phyloP scores from a whole-genome alignment of 1,284 basidiomycete genomes.

The Farysia itapuensis region DNA sequence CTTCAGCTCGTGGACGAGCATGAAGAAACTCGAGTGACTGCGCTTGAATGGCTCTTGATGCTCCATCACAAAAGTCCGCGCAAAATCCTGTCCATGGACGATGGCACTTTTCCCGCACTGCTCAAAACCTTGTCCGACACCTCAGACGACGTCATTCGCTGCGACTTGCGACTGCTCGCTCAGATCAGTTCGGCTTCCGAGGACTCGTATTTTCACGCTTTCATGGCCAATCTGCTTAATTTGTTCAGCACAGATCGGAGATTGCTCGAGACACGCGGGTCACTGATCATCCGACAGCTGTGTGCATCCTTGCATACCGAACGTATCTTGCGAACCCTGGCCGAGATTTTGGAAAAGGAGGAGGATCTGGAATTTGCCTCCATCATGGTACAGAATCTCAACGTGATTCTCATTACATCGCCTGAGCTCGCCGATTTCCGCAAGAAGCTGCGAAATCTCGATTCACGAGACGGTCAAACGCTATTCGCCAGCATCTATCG shows the following conservation, averaged over 20 bases:
- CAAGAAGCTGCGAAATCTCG: slow-evolving; percentile 85
- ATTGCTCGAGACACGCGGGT: slow-evolving; percentile 86
- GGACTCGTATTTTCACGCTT: slow-evolving; percentile 89
- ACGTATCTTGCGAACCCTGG: slow-evolving; percentile 90
- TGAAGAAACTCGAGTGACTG: slow-evolving; percentile 91
- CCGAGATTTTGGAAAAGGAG: slow-evolving; percentile 96
- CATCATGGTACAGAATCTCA: slow-evolving; percentile 95
- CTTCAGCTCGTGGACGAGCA: slow-evolving; percentile 93
- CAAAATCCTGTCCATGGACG: slow-evolving; percentile 94
- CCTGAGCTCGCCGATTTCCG: slow-evolving; percentile 93
- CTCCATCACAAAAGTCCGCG: slow-evolving; percentile 94
- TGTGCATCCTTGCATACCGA: slow-evolving; percentile 94
- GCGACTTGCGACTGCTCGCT: slow-evolving; percentile 90
- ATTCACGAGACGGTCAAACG: slow-evolving; percentile 83
- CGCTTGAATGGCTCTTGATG: slow-evolving; percentile 98
- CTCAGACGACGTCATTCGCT: slow-evolving; percentile 95
- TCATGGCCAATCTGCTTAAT: slow-evolving; percentile 91
- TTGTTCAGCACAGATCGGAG: slow-evolving; percentile 92
- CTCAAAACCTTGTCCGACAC: slow-evolving; percentile 95
- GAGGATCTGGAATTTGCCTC: slow-evolving; percentile 98
- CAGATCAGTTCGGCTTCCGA: slow-evolving; percentile 92
- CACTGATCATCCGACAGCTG: slow-evolving; percentile 91
- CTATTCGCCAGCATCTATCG: slow-evolving; percentile 89
- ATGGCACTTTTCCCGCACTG: slow-evolving; percentile 91
- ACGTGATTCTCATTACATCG: slow-evolving; percentile 93